These are phyloP conservation scores for Suhomyces chickasaworum DNA, from an alignment of 1,139 yeast species.

Conservation along the genomic window DNA sequence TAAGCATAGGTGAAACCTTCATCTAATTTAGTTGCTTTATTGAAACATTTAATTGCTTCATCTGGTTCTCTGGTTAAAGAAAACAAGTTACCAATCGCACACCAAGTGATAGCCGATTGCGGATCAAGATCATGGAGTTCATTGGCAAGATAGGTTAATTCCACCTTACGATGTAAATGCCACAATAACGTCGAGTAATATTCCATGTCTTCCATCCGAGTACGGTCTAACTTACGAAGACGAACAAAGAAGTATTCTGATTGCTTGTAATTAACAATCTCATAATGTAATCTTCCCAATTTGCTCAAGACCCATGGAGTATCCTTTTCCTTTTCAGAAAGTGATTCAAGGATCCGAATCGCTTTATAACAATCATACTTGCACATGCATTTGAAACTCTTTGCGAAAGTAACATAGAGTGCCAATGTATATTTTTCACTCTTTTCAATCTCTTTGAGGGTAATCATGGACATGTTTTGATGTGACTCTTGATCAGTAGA, in stretches of 20 bases:
- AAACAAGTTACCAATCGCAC: slow-evolving; percentile 85
- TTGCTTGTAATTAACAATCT: slow-evolving; percentile 81
- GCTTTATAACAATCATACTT: slow-evolving; percentile 82
- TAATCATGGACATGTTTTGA: slow-evolving; percentile 15
- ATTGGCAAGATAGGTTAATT: slow-evolving; percentile 76
- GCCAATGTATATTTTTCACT: slow-evolving; percentile 51
- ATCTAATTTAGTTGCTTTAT: slow-evolving; percentile 71
- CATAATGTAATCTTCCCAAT: slow-evolving; percentile 81
- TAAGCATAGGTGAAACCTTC: slow-evolving; percentile 84
- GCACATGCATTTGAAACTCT: slow-evolving; percentile 63
- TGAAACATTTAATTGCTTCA: slow-evolving; percentile 87
- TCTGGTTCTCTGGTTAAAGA: slow-evolving; percentile 84
- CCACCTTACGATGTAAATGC: slow-evolving; percentile 88
- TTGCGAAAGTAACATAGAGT: slow-evolving; percentile 63
- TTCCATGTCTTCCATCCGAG: slow-evolving; percentile 90
- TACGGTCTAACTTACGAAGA: slow-evolving; percentile 70
- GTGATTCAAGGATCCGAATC: slow-evolving; percentile 61
- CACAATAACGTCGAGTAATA: slow-evolving; percentile 85
- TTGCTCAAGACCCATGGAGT: slow-evolving; percentile 89
- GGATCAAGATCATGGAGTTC: slow-evolving; percentile 73
- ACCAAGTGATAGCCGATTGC: slow-evolving; percentile 83
- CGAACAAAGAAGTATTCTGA: slow-evolving; percentile 64
- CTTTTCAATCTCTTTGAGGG: slow-evolving; percentile 38
- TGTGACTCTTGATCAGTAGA: slow-evolving; percentile 5
- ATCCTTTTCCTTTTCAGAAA: slow-evolving; percentile 63